Percentiles rank a stretch among this genome's conserved stretches.
Conservation (phyloP, 257 asterid genomes). For the Ballota nigra region DNA sequence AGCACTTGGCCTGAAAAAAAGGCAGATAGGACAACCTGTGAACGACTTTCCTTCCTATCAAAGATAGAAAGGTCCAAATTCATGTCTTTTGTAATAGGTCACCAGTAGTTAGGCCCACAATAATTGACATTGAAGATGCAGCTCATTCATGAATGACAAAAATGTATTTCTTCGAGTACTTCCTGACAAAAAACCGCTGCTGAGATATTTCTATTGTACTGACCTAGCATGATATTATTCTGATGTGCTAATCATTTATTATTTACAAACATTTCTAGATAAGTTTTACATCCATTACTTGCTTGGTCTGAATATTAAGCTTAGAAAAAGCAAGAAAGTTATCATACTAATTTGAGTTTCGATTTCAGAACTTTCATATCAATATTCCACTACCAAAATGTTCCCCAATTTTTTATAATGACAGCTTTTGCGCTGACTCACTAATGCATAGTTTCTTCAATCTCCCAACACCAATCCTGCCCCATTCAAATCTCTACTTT, state of each 20-base stretch:
- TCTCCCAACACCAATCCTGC: background rate
- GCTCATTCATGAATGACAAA: constrained; percentile 9
- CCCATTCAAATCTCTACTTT: background rate
- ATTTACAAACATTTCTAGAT: background rate
- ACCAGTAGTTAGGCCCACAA: background rate
- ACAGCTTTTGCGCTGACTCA: background rate
- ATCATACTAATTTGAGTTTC: background rate
- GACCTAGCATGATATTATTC: background rate
- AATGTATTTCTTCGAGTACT: background rate
- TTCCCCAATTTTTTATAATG: background rate
- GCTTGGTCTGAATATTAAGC: constrained; percentile 15
- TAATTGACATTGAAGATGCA: background rate
- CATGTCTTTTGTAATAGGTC: background rate
- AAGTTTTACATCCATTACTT: constrained; percentile 10
- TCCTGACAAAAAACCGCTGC: background rate
- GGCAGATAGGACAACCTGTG: background rate
- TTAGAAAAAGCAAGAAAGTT: background rate
- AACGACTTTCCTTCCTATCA: background rate
- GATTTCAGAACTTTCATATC: constrained; percentile 1
- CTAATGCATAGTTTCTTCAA: constrained; percentile 2
- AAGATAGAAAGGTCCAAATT: background rate
- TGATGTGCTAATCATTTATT: background rate
- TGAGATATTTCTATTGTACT: background rate
- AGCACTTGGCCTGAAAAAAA: background rate
- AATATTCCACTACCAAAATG: background rate